Evolutionary conservation across 345 rosid species (phyloP), one percentile per base, ranked within the genome.

Genomic region (Fremontodendron californicum): DNA sequence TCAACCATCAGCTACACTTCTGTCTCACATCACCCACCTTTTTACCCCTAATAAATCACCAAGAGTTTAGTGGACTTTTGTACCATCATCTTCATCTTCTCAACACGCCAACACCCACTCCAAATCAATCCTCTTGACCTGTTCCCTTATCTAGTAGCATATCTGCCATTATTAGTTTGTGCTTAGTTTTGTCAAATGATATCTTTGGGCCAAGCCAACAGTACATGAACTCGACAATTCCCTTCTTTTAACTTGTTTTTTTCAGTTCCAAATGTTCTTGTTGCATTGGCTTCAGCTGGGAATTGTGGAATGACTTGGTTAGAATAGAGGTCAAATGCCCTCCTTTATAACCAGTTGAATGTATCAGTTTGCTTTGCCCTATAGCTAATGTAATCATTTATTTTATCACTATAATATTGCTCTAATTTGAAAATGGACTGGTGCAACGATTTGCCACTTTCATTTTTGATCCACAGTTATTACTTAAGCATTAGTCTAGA

Each of bases 21-120:
- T n/a, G n/a, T n/a, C n/a, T n/a, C n/a, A n/a, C 54, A 18, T 16
- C 55, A 51, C 23, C 19, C 61, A 13, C 40, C 16, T 8, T 72
- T 54, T 31, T 3, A n/a, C n/a, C n/a, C n/a, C n/a, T n/a, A n/a
- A n/a, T n/a, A 40, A 33, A 18, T 40, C 64, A 63, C 13, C 29
- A 74, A 57, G 75, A 77, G 58, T 40, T 75, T 58, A 37, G 60
- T 80, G 86, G 55, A 69, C 29, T 80, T 71, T 40, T 57, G 71
- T 73, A 65, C 71, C 1, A 21, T 33, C 4, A 37, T 37, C 40
- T 37, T 69, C 63, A 74, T 80, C 63, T 66, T 61, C 57, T 61
- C n/a, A n/a, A n/a, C n/a, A n/a, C n/a, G n/a, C n/a, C 63, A 54
- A 64, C 40, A 62, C 58, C 76, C 78, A 74, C 78, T 69, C n/a